Percentiles rank a stretch among this genome's conserved stretches.
These are phyloP conservation scores for Pisolithus albus DNA, from an alignment of 768 basidiomycete species.

Conservation along the genomic window DNA sequence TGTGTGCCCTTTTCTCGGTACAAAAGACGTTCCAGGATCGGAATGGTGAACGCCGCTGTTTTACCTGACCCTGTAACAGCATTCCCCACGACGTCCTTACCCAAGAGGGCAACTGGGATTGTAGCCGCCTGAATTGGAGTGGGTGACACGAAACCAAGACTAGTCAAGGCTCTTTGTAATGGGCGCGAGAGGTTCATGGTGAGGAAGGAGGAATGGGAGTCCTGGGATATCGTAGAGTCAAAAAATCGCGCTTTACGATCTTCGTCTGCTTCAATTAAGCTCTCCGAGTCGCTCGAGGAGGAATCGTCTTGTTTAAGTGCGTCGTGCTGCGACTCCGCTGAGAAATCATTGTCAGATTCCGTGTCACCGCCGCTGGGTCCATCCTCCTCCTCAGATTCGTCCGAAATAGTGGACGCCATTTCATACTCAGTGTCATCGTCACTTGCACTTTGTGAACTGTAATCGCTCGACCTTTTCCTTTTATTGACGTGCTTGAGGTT, in stretches of 20 bases:
- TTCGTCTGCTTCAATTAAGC: slow-evolving; percentile 50
- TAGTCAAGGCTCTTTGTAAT: slow-evolving; percentile 82
- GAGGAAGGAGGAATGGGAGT: slow-evolving; percentile 72
- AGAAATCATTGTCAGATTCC: slow-evolving; percentile 31
- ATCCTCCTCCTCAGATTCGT: slow-evolving; percentile 26
- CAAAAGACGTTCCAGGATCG: slow-evolving; percentile 85
- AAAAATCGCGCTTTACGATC: slow-evolving; percentile 87
- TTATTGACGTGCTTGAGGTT: slow-evolving; percentile 35
- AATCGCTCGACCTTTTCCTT: slow-evolving; percentile 48
- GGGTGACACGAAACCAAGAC: slow-evolving; percentile 72
- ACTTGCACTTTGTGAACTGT: slow-evolving; percentile 33
- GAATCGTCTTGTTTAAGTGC: slow-evolving; percentile 32
- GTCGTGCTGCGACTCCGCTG: slow-evolving; percentile 24
- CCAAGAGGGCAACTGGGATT: slow-evolving; percentile 88
- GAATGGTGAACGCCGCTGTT: slow-evolving; percentile 95
- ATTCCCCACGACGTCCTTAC: slow-evolving; percentile 92
- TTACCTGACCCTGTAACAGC: slow-evolving; percentile 98
- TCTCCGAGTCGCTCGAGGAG: slow-evolving; percentile 51
- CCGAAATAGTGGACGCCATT: slow-evolving; percentile 12
- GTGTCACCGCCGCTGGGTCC: slow-evolving; percentile 28
- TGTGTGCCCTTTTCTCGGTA: slow-evolving; percentile 88
- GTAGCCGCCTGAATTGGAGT: slow-evolving; percentile 95
- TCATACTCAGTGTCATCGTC: slow-evolving; percentile 14
- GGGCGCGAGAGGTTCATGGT: slow-evolving; percentile 96
- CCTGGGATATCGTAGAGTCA: slow-evolving; percentile 47